Conservation (phyloP, 2,329 filamentous ascomycete genomes). For the Stachybotrys echinatus region DNA sequence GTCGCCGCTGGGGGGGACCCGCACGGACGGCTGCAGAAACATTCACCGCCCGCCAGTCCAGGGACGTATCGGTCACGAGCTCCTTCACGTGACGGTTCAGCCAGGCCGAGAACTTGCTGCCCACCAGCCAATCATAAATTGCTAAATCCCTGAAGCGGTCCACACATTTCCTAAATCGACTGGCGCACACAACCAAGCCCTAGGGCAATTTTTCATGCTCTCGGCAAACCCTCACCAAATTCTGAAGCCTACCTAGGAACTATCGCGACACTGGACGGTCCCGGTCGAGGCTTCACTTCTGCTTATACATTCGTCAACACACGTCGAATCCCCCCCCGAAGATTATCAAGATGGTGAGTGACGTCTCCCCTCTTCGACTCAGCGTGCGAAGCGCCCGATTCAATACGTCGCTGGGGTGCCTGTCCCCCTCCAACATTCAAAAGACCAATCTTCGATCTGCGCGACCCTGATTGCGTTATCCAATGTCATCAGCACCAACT, state of each 20-base stretch:
- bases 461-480: too few species aligned
- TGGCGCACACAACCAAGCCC: constrained; percentile 24
- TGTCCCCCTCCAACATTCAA: background rate
- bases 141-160: constrained; percentile 11
- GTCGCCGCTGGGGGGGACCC: background rate
- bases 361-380: constrained; percentile 11
- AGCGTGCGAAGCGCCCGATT: background rate
- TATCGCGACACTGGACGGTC: constrained; percentile 27
- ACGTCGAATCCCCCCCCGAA: constrained; percentile 36
- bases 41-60: constrained; percentile 15
- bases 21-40: constrained; percentile 13
- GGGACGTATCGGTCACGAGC: background rate
- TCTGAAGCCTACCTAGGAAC: constrained; percentile 19
- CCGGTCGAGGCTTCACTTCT: constrained; percentile 28
- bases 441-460: too few species aligned
- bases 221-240: constrained; percentile 30
- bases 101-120: background rate
- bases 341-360: constrained; percentile 45
- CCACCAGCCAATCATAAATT: constrained; percentile 26
- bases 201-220: constrained; percentile 31
- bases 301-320: constrained; percentile 31
- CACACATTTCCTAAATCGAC: constrained; percentile 9
- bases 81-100: background rate
- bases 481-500: too few species aligned
- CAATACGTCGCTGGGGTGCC: background rate